These are phyloP conservation scores for Cyberlindnera americana DNA, from an alignment of 805 yeast species.

Conservation along the genomic window DNA sequence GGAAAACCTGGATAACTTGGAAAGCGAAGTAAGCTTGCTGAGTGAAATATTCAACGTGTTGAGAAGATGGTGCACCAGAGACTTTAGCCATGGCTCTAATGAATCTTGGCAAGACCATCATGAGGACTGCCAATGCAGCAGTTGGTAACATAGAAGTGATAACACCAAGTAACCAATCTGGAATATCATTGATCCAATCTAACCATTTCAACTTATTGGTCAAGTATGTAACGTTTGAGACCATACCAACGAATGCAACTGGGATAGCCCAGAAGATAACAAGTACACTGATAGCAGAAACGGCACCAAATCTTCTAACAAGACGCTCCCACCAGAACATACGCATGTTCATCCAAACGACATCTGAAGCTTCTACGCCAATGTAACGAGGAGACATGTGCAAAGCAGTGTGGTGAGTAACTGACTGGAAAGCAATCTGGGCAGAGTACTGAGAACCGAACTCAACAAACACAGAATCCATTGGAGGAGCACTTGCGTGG, in stretches of 20 bases:
- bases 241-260: constrained; percentile 72
- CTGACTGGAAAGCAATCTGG: constrained; percentile 65
- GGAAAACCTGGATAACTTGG: constrained; percentile 67
- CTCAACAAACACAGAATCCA: constrained; percentile 78
- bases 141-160: constrained; percentile 71
- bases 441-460: constrained; percentile 74
- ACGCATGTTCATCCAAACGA: constrained; percentile 71
- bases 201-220: constrained; percentile 55
- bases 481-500: constrained; percentile 49
- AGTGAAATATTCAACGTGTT: constrained; percentile 57
- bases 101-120: constrained; percentile 63
- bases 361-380: constrained; percentile 61
- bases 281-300: constrained; percentile 50
- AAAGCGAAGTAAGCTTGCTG: constrained; percentile 68
- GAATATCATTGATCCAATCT: constrained; percentile 53
- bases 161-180: constrained; percentile 52
- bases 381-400: constrained; percentile 56
- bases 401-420: constrained; percentile 62
- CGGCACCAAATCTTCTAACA: constrained; percentile 48
- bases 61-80: constrained; percentile 54
- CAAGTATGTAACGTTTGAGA: constrained; percentile 63
- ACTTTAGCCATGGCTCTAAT: constrained; percentile 61
- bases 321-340: constrained; percentile 78
- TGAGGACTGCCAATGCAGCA: constrained; percentile 57
- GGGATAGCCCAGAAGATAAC: constrained; percentile 73